Conservation (phyloP, 345 rosid genomes). For the Corymbia maculata region DNA sequence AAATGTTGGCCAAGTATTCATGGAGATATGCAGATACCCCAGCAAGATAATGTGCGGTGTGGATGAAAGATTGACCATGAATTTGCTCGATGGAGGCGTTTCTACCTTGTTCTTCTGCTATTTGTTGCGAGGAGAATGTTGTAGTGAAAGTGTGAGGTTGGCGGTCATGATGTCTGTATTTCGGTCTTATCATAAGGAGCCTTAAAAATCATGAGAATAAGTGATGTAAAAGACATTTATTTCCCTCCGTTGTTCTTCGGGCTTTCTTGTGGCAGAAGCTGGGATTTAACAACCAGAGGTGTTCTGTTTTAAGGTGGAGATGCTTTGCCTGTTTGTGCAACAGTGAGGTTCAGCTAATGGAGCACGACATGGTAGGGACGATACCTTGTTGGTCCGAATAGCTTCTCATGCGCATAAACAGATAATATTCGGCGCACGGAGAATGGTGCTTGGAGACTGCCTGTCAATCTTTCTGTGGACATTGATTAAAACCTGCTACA, state of each 20-base stretch:
- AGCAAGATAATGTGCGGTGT: background rate
- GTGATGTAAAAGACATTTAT: background rate
- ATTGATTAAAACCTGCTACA: accelerated
- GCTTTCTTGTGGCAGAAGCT: background rate
- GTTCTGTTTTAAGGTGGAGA: background rate
- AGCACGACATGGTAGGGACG: background rate
- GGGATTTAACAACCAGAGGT: background rate
- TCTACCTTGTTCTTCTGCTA: background rate
- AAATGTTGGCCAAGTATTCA: background rate
- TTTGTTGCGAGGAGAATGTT: background rate
- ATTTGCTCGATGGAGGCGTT: background rate
- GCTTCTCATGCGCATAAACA: background rate
- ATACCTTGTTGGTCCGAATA: background rate
- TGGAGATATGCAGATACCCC: slow-evolving; percentile 35
- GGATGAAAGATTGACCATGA: background rate
- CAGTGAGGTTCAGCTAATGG: background rate
- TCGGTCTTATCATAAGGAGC: background rate
- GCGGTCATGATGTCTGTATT: background rate
- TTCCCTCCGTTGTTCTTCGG: background rate
- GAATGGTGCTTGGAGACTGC: background rate
- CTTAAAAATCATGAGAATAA: background rate
- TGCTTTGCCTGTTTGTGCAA: background rate
- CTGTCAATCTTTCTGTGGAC: background rate
- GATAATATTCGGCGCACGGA: background rate
- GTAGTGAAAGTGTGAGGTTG: background rate